Evolutionary conservation across 2,329 filamentous ascomycete species (phyloP), one percentile per base, ranked within the genome.

Genomic region (Harringtonia lauricola): DNA sequence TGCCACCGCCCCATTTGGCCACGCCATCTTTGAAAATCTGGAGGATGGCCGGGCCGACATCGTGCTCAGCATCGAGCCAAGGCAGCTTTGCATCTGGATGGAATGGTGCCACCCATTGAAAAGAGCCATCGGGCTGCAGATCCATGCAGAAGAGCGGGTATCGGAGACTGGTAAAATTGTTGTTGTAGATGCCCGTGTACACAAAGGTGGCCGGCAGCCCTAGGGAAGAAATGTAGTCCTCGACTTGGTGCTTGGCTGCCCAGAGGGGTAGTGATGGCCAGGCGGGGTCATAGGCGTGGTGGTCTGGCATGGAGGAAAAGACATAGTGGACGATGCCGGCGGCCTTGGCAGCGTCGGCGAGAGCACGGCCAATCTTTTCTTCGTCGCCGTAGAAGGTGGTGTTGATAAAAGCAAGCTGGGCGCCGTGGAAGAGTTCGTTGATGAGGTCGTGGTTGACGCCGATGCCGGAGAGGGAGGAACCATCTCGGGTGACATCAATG

Each of bases 81-180:
- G 92, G 92, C 31, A 98, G 71, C 50, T 87, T 86, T 46, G 83
- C 83, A 54, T 95, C 77, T 2, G 87, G 85, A 55, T 95, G 86
- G 61, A 96, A 96, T 0, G 92, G 92, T 2, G 90, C 90, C 57
- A 87, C 81, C 92, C 92, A 96, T 46, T 82, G 68, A 59, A 95
- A 95, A 43, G 84, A 88, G 17, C 86, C 88, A 55, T 95, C 87
- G 2, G 71, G 62, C 62, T 87, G 81, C 38, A 94, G 68, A 50
- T 94, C 87, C 84, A 95, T 94, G 65, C 89, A 92, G 67, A 96
- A 96, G 4, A 96, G 72, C 1, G 92, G 92, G 58, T 95, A 96
- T 2, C 79, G 80, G 28, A 95, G 72, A 38, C 86, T 92, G 26
- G 90, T 96, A 64, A 96, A 98, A 61, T 98, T 96, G 65, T 96